Conservation (phyloP, 129 eudicot species). For the Ambrosia artemisiifolia region DNA sequence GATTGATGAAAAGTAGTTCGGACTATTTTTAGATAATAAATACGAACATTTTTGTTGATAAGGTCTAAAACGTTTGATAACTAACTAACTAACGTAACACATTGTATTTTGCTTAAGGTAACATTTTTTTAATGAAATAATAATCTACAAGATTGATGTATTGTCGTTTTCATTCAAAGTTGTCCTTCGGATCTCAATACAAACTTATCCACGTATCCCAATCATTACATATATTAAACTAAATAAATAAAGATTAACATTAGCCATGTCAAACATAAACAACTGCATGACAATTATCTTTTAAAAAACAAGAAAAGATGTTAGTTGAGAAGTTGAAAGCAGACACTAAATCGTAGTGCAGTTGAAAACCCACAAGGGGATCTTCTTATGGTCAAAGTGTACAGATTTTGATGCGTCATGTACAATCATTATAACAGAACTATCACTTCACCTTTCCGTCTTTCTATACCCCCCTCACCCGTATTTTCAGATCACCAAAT, state of each 20-base stretch:
- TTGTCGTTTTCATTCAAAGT: constrained; percentile 3
- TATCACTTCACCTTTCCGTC: neutral
- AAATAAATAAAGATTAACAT: neutral
- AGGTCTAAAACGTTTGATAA: too few species aligned
- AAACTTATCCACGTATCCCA: constrained; percentile 20
- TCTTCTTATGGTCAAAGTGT: constrained; percentile 25
- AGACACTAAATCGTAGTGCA: constrained; percentile 13
- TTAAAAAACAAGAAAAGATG: neutral
- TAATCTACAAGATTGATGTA: neutral
- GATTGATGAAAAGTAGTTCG: too few species aligned
- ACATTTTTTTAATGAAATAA: neutral
- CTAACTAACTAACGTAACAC: neutral
- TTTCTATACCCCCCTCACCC: too few species aligned
- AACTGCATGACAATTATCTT: too few species aligned
- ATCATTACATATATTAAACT: constrained; percentile 19
- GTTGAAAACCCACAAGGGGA: constrained; percentile 31
- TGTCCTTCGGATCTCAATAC: constrained; percentile 5
- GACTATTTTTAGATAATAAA: too few species aligned
- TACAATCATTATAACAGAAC: constrained; percentile 12
- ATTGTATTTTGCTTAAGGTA: constrained; percentile 1
- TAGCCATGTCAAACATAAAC: neutral
- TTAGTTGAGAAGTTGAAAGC: constrained; percentile 17
- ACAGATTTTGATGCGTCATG: constrained; percentile 17
- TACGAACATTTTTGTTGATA: too few species aligned
- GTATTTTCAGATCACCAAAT: constrained; percentile 19